Base-by-base conservation (phyloP, 2,329 filamentous ascomycete species). In the Passalora sequoiae region DNA sequence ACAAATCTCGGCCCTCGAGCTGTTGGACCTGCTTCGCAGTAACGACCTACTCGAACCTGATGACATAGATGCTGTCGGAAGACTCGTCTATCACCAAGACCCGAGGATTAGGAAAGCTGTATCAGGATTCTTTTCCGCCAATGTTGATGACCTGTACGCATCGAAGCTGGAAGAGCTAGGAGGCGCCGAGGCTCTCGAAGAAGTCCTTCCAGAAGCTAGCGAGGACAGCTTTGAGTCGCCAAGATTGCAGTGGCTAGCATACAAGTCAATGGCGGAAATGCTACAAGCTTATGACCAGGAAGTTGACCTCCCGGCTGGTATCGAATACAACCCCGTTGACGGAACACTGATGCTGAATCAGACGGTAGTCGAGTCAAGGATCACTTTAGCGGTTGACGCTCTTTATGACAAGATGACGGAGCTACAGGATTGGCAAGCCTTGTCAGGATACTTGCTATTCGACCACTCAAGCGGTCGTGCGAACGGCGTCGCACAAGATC, bases 381-480 rank as follows among this genome's bases (percentile, higher is more conserved):
- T 94, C 56, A 84, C 86, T 3, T 75, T 95, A 20, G 91, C 91
- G 13, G 85, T 89, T 0, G 86, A 94, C 62, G 85, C 83, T 0
- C 74, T 97, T 4, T 94, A 87, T 58, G 86, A 92, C 50, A 83
- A 84, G 55, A 78, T 96, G 47, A 73, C 80, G 1, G 87, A 92
- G 56, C 76, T 96, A 21, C 79, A 81, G 54, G 81, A 89, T 44
- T 98, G 92, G 92, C 86, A 94, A 60, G 76, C 85, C 4, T 68
- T 98, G 44, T 84, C 89, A 19, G 89, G 89, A 12, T 98, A 96
- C 64, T 76, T 98, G 5, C 73, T 98, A 2, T 94, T 87, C 61
- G 92, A 98, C 58, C 89, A 97, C 64, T 92, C 89, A 0, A 60
- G 64, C 21, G 51, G 58, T 27, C 51, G 68, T 59, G 62, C 79